phyloP scores from a whole-genome alignment of 2,329 filamentous ascomycete genomes.

The Reticulascus tulasneorum region DNA sequence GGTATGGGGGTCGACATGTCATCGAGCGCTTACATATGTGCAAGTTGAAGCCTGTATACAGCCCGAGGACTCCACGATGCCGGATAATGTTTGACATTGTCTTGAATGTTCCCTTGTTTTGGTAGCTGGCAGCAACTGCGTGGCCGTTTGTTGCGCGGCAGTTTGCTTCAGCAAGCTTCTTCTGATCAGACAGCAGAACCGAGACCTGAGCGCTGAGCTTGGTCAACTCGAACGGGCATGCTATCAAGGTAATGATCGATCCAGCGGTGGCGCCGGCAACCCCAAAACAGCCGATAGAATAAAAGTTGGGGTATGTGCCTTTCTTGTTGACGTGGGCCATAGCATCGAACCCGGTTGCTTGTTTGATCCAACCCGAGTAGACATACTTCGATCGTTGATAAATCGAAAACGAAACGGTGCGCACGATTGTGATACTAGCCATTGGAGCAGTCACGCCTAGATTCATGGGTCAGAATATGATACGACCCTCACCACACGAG shows the following conservation, averaged over 20 bases:
- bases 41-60: conserved; percentile 77
- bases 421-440: conserved; percentile 71
- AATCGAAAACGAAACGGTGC: conserved; percentile 74
- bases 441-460: conserved; percentile 77
- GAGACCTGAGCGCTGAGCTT: conserved; percentile 85
- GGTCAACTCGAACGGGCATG: conserved; percentile 86
- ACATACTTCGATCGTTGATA: conserved; percentile 74
- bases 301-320: conserved; percentile 67
- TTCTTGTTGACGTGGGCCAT: conserved; percentile 67
- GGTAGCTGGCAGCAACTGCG: conserved; percentile 63
- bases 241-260: conserved; percentile 73
- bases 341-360: conserved; percentile 65
- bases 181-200: conserved; percentile 64
- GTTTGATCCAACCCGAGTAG: conserved; percentile 67
- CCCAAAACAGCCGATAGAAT: conserved; percentile 73
- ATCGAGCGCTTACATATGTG: conserved; percentile 59
- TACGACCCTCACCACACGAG: conserved; percentile 16
- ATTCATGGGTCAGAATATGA: conserved; percentile 7
- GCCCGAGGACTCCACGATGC: conserved; percentile 66
- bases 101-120: conserved; percentile 72
- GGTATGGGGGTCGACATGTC: conserved; percentile 5
- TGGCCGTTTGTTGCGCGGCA: conserved; percentile 45
- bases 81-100: conserved; percentile 75
- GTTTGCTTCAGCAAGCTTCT: conserved; percentile 28
- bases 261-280: conserved; percentile 75